Percentiles rank a stretch among this genome's conserved stretches.
phyloP scores from a whole-genome alignment of 768 basidiomycete species.

The Pisolithus albus region DNA sequence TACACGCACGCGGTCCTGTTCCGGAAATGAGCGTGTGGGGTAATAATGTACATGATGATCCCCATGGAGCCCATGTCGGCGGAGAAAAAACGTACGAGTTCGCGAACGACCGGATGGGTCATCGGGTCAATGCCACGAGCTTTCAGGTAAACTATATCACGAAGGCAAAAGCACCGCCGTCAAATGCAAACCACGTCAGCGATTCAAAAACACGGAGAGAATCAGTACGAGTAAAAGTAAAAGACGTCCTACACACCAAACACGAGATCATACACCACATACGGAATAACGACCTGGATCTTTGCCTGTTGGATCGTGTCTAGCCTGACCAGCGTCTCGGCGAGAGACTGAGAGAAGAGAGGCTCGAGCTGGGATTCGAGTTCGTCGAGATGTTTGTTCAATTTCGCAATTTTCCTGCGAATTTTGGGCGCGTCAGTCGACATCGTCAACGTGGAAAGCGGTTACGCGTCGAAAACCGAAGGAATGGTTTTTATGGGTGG shows the following conservation, averaged over 20 bases:
- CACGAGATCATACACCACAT: constrained; percentile 77
- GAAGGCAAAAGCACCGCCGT: neutral
- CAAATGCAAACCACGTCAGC: neutral
- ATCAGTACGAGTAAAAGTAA: too few species aligned
- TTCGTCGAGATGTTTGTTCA: constrained; percentile 55
- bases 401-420: constrained; percentile 36
- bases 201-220: neutral
- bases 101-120: constrained; percentile 68
- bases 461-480: too few species aligned
- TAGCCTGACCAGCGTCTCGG: constrained; percentile 56
- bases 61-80: too few species aligned
- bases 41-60: too few species aligned
- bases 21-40: neutral
- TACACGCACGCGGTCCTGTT: constrained; percentile 63
- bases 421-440: constrained; percentile 30
- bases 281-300: constrained; percentile 71
- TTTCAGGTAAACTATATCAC: constrained; percentile 66
- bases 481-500: too few species aligned
- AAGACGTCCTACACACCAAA: constrained; percentile 50
- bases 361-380: constrained; percentile 64
- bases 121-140: constrained; percentile 73
- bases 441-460: constrained; percentile 20
- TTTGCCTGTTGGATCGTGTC: constrained; percentile 78
- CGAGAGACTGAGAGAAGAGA: constrained; percentile 58
- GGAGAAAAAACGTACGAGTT: constrained; percentile 29